phyloP scores from a whole-genome alignment of 805 yeast species.

The Grigorovia humatica region DNA sequence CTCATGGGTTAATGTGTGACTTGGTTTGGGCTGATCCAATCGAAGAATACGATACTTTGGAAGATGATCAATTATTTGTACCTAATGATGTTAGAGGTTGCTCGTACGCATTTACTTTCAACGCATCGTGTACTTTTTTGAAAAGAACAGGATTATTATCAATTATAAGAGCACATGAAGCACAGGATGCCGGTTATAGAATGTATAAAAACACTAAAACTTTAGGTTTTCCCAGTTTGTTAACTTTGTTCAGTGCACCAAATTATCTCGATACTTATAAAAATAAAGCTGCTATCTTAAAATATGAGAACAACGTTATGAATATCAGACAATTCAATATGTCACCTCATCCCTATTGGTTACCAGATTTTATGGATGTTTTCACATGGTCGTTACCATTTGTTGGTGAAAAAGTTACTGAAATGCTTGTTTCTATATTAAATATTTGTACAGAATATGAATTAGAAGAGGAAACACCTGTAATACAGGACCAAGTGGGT shows the following conservation, averaged over 20 bases:
- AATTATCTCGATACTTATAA: conserved; percentile 86
- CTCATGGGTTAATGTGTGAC: conserved; percentile 90
- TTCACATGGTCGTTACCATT: conserved; percentile 96
- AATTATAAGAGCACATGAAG: conserved; percentile 93
- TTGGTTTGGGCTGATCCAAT: conserved; percentile 92
- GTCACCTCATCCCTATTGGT: conserved; percentile 93
- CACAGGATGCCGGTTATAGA: conserved; percentile 94
- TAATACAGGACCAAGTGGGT: conserved; percentile 30
- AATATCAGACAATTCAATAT: conserved; percentile 89
- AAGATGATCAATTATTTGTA: conserved; percentile 30
- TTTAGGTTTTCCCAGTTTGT: conserved; percentile 79
- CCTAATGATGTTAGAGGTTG: conserved; percentile 81
- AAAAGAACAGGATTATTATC: conserved; percentile 68
- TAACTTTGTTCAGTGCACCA: conserved; percentile 92
- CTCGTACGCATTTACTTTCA: conserved; percentile 79
- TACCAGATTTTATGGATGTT: conserved; percentile 95
- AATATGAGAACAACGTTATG: conserved; percentile 86
- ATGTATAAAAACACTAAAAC: conserved; percentile 80
- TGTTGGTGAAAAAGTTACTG: conserved; percentile 93
- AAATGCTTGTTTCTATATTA: conserved; percentile 79
- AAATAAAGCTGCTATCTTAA: conserved; percentile 90
- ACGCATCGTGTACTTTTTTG: conserved; percentile 70
- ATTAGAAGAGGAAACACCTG: conserved; percentile 60
- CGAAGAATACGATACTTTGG: conserved; percentile 65
- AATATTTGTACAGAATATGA: conserved; percentile 95